A percentile compares a stretch with the other conserved stretches of the same genome.
Evolutionary conservation across 2,329 filamentous ascomycete genomes (phyloP).

Genomic region (Xylariales sp.): DNA sequence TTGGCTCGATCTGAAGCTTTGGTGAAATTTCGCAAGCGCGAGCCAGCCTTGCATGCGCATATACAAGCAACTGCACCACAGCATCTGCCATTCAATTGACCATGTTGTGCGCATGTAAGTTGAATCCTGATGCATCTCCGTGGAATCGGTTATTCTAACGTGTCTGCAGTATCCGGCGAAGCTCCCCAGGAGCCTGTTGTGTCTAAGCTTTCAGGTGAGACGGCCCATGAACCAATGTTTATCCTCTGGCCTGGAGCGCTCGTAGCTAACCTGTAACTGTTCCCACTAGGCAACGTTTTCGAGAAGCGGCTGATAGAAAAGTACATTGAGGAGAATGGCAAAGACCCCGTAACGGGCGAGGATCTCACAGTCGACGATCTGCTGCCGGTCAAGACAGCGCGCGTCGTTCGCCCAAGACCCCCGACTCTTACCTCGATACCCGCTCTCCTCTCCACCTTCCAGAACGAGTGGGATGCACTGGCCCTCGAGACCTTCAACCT

Average conservation of each 20-base stretch:
- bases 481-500: slow-evolving; percentile 89
- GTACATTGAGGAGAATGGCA: slow-evolving; percentile 89
- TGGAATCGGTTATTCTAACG: slow-evolving; percentile 10
- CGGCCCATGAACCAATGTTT: no score
- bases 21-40: neutral
- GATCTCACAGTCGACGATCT: slow-evolving; percentile 81
- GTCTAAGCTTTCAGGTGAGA: slow-evolving; percentile 86
- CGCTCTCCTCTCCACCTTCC: slow-evolving; percentile 87
- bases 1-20: no score
- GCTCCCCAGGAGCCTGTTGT: slow-evolving; percentile 91
- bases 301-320: slow-evolving; percentile 94
- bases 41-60: no score
- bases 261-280: neutral
- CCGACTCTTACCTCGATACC: slow-evolving; percentile 95
- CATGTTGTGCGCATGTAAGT: slow-evolving; percentile 47
- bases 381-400: slow-evolving; percentile 77
- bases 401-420: slow-evolving; percentile 81
- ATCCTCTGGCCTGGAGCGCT: no score
- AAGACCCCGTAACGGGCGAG: slow-evolving; percentile 86
- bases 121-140: neutral
- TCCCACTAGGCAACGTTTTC: slow-evolving; percentile 70
- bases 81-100: slow-evolving; percentile 10
- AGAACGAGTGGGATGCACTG: slow-evolving; percentile 96
- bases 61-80: slow-evolving; percentile 6
- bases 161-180: slow-evolving; percentile 80